A percentile compares a stretch with the other conserved stretches of the same genome.
Conservation (phyloP, 2,329 filamentous ascomycete genomes). For the Aspergillus sp. region DNA sequence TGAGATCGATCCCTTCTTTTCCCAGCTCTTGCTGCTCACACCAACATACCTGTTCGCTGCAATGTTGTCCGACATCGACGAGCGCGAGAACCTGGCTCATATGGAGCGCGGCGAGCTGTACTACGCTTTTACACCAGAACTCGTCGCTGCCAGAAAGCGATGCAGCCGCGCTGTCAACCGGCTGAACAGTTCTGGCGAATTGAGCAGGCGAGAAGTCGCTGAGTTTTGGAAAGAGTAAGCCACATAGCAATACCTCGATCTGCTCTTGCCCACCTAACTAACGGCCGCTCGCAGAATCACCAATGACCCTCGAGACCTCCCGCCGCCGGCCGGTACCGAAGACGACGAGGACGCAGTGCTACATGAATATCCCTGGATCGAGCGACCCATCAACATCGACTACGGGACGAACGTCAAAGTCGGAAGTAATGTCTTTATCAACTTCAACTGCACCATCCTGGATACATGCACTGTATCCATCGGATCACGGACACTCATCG, state of each 20-base stretch:
- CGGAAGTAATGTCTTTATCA: conserved; percentile 72
- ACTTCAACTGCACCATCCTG: conserved; percentile 69
- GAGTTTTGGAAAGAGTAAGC: background rate
- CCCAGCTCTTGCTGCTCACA: no score
- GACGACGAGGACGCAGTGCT: conserved; percentile 17
- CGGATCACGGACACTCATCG: conserved; percentile 72
- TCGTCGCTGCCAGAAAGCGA: conserved; percentile 59
- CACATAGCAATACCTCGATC: no score
- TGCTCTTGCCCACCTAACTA: no score
- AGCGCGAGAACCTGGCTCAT: conserved; percentile 17
- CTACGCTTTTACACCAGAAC: conserved; percentile 65
- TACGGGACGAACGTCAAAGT: conserved; percentile 73
- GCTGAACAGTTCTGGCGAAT: conserved; percentile 45
- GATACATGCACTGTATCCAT: conserved; percentile 65
- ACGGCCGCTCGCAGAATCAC: background rate
- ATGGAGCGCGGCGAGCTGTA: conserved; percentile 69
- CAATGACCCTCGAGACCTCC: background rate
- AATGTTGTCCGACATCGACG: conserved; percentile 14
- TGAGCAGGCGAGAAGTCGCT: background rate
- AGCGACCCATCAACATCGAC: conserved; percentile 68
- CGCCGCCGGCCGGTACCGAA: background rate
- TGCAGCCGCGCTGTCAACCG: conserved; percentile 58
- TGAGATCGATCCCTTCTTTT: no score
- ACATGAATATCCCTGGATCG: conserved; percentile 29
- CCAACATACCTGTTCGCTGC: no score